Conservation (phyloP, 192 early-diverging fungal species). For the Entomortierella lignicola region DNA sequence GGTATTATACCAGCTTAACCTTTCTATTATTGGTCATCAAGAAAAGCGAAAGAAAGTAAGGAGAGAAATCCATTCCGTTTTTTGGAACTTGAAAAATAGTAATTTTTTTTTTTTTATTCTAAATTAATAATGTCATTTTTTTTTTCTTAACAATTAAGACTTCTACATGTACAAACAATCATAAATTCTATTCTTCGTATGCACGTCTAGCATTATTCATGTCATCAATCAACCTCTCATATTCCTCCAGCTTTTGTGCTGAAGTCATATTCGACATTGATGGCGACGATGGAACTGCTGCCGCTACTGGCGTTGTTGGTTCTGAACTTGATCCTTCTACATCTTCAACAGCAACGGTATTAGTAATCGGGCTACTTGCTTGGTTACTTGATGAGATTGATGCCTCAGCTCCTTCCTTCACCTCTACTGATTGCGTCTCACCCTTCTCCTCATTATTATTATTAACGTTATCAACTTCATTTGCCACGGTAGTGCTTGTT, state of each 20-base stretch:
- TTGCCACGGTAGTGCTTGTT: background rate
- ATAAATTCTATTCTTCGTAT: slow-evolving; percentile 28
- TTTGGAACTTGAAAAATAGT: no score
- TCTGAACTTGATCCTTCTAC: background rate
- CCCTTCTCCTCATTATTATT: background rate
- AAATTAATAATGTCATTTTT: no score
- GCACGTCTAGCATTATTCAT: slow-evolving; percentile 44
- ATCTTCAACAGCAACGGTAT: background rate
- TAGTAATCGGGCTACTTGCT: no score
- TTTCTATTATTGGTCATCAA: no score
- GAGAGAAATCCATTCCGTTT: no score
- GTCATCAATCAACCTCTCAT: slow-evolving; percentile 46
- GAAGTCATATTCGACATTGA: slow-evolving; percentile 8
- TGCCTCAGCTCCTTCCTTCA: background rate
- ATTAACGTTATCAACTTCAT: background rate
- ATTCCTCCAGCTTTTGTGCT: slow-evolving; percentile 45
- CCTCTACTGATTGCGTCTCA: background rate
- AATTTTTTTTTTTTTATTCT: no score
- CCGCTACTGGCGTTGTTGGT: background rate
- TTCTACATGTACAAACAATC: no score
- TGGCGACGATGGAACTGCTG: background rate
- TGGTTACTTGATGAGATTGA: background rate
- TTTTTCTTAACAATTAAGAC: no score
- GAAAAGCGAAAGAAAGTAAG: no score
- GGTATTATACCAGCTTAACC: no score